Evolutionary conservation across 2,329 filamentous ascomycete genomes (phyloP).

Genomic region (Cladobotryum mycophilum): DNA sequence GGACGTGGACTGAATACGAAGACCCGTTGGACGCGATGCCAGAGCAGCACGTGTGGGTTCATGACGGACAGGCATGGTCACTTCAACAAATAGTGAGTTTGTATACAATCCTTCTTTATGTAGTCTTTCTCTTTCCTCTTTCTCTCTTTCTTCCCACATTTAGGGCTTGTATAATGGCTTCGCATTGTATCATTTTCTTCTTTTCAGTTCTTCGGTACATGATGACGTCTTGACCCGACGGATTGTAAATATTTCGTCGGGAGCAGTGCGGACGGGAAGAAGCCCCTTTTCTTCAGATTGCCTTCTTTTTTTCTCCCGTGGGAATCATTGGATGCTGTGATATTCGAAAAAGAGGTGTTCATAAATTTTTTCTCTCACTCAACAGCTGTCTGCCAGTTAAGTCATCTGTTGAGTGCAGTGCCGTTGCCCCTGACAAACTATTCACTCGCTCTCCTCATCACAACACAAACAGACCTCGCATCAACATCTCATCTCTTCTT

Average conservation of each 20-base stretch:
- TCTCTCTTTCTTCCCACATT: background rate
- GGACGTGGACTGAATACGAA: conserved; percentile 43
- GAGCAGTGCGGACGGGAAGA: background rate
- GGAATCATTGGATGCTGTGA: too few species aligned
- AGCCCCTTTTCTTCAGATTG: background rate
- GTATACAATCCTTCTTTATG: conserved; percentile 1
- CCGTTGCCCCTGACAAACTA: background rate
- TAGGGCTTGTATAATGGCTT: background rate
- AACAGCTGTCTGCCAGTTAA: conserved; percentile 6
- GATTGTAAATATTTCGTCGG: too few species aligned
- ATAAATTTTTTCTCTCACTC: too few species aligned
- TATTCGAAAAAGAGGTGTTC: too few species aligned
- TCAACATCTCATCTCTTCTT: conserved; percentile 2
- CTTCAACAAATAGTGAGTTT: conserved; percentile 36
- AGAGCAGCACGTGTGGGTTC: conserved; percentile 37
- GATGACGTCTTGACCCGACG: too few species aligned
- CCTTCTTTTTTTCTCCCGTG: too few species aligned
- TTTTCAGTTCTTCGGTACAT: background rate
- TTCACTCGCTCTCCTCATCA: background rate
- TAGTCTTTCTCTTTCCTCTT: background rate
- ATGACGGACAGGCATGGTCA: conserved; percentile 29
- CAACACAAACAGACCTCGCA: background rate
- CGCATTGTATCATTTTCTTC: background rate
- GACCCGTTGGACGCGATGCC: conserved; percentile 32
- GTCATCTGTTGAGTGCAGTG: background rate